Percentiles rank a stretch among this genome's conserved stretches.
phyloP scores from a whole-genome alignment of 73 alveolate species.

The Paramecium pentaurelia region DNA sequence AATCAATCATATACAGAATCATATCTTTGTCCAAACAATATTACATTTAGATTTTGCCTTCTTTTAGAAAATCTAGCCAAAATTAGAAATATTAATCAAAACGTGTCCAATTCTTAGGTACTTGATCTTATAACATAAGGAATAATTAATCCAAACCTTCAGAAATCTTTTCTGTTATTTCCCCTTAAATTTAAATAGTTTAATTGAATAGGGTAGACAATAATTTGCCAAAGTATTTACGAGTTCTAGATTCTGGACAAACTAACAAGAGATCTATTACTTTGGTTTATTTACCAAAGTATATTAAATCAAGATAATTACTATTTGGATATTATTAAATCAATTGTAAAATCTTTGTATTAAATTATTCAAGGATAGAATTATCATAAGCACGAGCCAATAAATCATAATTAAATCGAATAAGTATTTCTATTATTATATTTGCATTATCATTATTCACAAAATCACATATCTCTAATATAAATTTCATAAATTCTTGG shows the following conservation, averaged over 20 bases:
- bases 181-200: not conserved
- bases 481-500: not conserved
- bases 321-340: not conserved
- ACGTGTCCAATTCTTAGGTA: slow-evolving; percentile 78
- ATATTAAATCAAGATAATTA: not conserved
- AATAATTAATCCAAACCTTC: not conserved
- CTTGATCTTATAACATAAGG: slow-evolving; percentile 58
- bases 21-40: slow-evolving; percentile 39
- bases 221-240: slow-evolving; percentile 9
- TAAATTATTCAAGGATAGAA: not conserved
- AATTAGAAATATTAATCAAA: slow-evolving; percentile 73
- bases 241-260: slow-evolving; percentile 42
- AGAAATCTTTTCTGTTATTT: not conserved
- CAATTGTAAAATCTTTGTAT: not conserved
- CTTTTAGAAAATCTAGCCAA: slow-evolving; percentile 56
- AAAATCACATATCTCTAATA: not conserved
- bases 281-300: not conserved
- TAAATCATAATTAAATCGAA: slow-evolving; percentile 34
- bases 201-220: not conserved
- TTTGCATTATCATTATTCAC: not conserved
- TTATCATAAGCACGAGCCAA: slow-evolving; percentile 39
- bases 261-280: not conserved
- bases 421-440: not conserved
- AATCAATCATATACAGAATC: slow-evolving; percentile 63
- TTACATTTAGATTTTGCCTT: slow-evolving; percentile 45